A percentile compares a stretch with the other conserved stretches of the same genome.
phyloP scores from a whole-genome alignment of 208 protist species.

The Trypanosomatidae sp. region DNA sequence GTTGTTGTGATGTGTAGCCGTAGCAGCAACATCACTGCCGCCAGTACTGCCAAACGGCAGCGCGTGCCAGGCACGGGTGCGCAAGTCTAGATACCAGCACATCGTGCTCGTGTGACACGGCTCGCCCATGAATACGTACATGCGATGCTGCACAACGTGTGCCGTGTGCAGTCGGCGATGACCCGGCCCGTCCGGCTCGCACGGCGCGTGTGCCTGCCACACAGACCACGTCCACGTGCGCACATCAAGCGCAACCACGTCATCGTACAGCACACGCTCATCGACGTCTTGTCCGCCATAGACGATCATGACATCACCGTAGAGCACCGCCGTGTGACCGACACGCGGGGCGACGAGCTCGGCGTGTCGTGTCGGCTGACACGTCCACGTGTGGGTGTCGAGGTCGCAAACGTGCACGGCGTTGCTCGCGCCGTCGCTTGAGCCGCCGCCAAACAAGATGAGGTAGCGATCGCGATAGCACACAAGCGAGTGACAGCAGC shows the following conservation, averaged over 20 bases:
- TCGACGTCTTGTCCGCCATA: constrained; percentile 63
- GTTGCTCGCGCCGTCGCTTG: constrained; percentile 19
- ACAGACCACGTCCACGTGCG: constrained; percentile 56
- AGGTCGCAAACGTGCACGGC: constrained; percentile 37
- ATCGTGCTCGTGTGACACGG: constrained; percentile 5
- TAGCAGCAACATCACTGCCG: too few species aligned
- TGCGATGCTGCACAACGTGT: constrained; percentile 35
- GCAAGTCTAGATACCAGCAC: constrained; percentile 61
- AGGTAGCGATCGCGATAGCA: constrained; percentile 64
- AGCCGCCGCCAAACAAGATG: constrained; percentile 67
- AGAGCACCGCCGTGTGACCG: constrained; percentile 49
- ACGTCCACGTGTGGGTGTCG: constrained; percentile 21
- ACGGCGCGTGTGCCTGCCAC: constrained; percentile 27
- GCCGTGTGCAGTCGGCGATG: constrained; percentile 55
- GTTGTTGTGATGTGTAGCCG: too few species aligned
- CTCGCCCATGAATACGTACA: constrained; percentile 75
- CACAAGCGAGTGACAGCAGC: constrained; percentile 61
- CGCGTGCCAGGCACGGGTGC: constrained; percentile 23
- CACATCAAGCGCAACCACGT: constrained; percentile 59
- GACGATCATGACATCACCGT: constrained; percentile 75
- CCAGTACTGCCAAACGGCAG: too few species aligned
- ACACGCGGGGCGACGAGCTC: constrained; percentile 31
- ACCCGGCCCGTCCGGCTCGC: constrained; percentile 46
- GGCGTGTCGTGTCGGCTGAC: constrained; percentile 19
- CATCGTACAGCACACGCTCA: constrained; percentile 22